A percentile compares a stretch with the other conserved stretches of the same genome.
phyloP scores from a whole-genome alignment of 2,329 filamentous ascomycete species.

The Graphium sp. region DNA sequence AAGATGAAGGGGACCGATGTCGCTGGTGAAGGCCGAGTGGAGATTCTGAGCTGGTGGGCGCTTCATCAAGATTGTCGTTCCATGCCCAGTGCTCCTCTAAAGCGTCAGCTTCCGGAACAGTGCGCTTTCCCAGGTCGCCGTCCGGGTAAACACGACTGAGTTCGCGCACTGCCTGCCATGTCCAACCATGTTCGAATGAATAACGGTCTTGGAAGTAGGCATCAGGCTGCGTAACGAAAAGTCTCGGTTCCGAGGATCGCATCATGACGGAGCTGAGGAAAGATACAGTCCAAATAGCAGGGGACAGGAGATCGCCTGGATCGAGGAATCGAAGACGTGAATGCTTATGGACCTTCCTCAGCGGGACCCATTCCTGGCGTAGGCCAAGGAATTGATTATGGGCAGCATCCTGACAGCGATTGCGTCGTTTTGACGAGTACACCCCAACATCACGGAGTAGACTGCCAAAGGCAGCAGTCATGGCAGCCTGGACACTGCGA shows the following conservation, averaged over 20 bases:
- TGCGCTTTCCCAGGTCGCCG: slow-evolving; percentile 17
- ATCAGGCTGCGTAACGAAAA: slow-evolving; percentile 62
- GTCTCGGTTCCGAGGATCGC: slow-evolving; percentile 47
- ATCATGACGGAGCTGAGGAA: slow-evolving; percentile 61
- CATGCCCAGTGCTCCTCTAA: slow-evolving; percentile 52
- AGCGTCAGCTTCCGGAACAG: slow-evolving; percentile 43
- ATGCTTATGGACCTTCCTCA: slow-evolving; percentile 62
- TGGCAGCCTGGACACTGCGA: slow-evolving; percentile 46
- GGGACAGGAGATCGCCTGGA: slow-evolving; percentile 56
- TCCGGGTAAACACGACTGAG: slow-evolving; percentile 40
- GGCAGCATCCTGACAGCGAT: slow-evolving; percentile 1
- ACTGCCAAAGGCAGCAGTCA: slow-evolving; percentile 44
- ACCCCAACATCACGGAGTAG: slow-evolving; percentile 25
- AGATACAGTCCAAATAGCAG: slow-evolving; percentile 51
- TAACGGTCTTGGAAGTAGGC: slow-evolving; percentile 52
- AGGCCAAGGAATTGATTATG: slow-evolving; percentile 36
- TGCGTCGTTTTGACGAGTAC: slow-evolving; percentile 2
- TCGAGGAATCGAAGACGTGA: slow-evolving; percentile 54
- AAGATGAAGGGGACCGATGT: slow-evolving; percentile 15
- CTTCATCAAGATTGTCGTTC: slow-evolving; percentile 45
- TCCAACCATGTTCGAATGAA: slow-evolving; percentile 41
- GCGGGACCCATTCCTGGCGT: slow-evolving; percentile 53
- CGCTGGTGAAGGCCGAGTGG: neutral
- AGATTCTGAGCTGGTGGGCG: slow-evolving; percentile 13
- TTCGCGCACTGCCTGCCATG: slow-evolving; percentile 52